Percentiles rank a stretch among this genome's conserved stretches.
phyloP scores from a whole-genome alignment of 2,329 filamentous ascomycete species.

The Chaetomiaceae sp. region DNA sequence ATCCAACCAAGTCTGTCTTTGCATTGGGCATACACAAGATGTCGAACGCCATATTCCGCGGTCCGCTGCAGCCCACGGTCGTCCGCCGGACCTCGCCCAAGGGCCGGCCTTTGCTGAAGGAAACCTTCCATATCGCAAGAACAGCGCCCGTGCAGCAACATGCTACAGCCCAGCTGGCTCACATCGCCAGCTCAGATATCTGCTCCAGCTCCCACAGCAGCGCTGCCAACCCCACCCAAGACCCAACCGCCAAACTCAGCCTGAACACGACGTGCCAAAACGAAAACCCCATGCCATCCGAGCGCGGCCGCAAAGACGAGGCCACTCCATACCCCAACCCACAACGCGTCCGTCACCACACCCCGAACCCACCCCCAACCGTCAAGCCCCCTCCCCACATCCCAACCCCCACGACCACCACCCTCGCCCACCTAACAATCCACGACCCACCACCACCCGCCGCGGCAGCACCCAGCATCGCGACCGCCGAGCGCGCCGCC shows the following conservation, averaged over 20 bases:
- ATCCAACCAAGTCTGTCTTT: constrained; percentile 13
- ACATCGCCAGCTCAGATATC: constrained; percentile 12
- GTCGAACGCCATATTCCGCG: constrained; percentile 35
- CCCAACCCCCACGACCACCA: constrained; percentile 23
- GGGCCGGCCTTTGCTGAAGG: constrained; percentile 29
- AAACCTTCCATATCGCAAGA: constrained; percentile 12
- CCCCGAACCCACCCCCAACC: background rate
- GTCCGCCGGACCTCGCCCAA: constrained; percentile 37
- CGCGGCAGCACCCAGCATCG: constrained; percentile 35
- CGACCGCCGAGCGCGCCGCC: constrained; percentile 70
- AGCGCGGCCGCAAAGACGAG: background rate
- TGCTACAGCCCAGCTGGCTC: background rate
- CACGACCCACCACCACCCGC: constrained; percentile 29
- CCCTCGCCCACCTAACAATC: constrained; percentile 29
- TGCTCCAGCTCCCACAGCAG: constrained; percentile 19
- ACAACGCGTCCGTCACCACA: background rate
- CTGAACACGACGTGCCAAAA: constrained; percentile 37
- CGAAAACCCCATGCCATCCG: constrained; percentile 13
- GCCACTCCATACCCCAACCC: constrained; percentile 22
- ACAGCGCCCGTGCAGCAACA: constrained; percentile 14
- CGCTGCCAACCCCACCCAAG: constrained; percentile 20
- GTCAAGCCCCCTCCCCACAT: too few species aligned
- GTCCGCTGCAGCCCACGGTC: constrained; percentile 36
- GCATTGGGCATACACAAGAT: constrained; percentile 29
- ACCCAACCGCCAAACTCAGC: constrained; percentile 34